Evolutionary conservation across 1,284 basidiomycete species (phyloP).

Genomic region (Gymnopus androsaceus): DNA sequence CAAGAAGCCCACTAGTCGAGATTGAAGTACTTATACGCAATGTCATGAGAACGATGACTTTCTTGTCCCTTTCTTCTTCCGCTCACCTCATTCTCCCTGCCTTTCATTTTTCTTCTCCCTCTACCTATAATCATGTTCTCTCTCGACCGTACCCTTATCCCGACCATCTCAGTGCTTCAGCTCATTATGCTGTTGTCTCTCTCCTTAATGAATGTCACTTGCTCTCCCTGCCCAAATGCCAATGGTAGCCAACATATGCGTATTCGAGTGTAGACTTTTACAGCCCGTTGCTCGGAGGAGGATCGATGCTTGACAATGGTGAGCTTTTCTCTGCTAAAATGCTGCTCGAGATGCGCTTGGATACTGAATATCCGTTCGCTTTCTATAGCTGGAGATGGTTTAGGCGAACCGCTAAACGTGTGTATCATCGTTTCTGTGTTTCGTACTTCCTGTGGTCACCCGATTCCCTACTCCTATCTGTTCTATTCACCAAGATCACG

Average conservation of each 20-base stretch:
- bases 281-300: conserved; percentile 12
- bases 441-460: background rate
- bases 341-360: background rate
- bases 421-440: background rate
- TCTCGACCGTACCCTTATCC: background rate
- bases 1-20: background rate
- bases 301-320: conserved; percentile 16
- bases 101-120: background rate
- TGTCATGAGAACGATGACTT: background rate
- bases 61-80: background rate
- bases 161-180: background rate
- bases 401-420: conserved; percentile 16
- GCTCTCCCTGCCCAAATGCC: background rate
- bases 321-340: background rate
- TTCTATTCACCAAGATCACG: background rate
- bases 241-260: conserved; percentile 2
- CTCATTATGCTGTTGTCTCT: background rate
- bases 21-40: background rate
- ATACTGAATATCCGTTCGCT: background rate
- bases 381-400: conserved; percentile 13
- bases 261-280: conserved; percentile 10
- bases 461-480: no score
- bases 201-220: background rate
- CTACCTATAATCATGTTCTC: background rate
- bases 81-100: background rate